phyloP scores from a whole-genome alignment of 345 rosid genomes.

The Brassica cretica region DNA sequence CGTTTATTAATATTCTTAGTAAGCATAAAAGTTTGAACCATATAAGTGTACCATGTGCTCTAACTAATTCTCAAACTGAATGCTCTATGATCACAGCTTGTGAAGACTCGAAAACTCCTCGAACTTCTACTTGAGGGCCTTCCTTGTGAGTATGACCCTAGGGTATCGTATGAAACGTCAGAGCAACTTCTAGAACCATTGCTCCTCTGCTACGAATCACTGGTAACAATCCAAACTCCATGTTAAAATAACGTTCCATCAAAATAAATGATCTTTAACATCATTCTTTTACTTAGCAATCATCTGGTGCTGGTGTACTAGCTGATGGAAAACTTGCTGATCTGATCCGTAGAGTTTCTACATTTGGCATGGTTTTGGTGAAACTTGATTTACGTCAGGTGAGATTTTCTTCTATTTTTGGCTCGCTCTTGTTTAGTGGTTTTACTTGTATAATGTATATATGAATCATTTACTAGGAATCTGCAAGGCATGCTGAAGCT shows the following conservation, averaged over 20 bases:
- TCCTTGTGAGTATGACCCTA: slow-evolving; percentile 81
- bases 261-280: background rate
- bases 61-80: background rate
- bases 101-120: slow-evolving; percentile 70
- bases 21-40: background rate
- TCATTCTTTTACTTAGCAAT: slow-evolving; percentile 55
- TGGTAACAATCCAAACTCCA: slow-evolving; percentile 47
- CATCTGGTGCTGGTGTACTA: slow-evolving; percentile 77
- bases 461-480: slow-evolving; percentile 57
- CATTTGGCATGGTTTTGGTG: slow-evolving; percentile 89
- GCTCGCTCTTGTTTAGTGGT: background rate
- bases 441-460: slow-evolving; percentile 1
- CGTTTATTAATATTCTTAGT: background rate
- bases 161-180: slow-evolving; percentile 75
- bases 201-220: slow-evolving; percentile 83
- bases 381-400: slow-evolving; percentile 99
- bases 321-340: slow-evolving; percentile 96
- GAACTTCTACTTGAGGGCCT: slow-evolving; percentile 92
- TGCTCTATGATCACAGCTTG: slow-evolving; percentile 57
- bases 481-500: slow-evolving; percentile 84
- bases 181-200: slow-evolving; percentile 85
- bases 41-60: background rate
- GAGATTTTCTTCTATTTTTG: background rate
- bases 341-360: slow-evolving; percentile 84
- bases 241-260: background rate